Evolutionary conservation across 2,329 filamentous ascomycete genomes (phyloP).

Genomic region (Westerdykella ornata): DNA sequence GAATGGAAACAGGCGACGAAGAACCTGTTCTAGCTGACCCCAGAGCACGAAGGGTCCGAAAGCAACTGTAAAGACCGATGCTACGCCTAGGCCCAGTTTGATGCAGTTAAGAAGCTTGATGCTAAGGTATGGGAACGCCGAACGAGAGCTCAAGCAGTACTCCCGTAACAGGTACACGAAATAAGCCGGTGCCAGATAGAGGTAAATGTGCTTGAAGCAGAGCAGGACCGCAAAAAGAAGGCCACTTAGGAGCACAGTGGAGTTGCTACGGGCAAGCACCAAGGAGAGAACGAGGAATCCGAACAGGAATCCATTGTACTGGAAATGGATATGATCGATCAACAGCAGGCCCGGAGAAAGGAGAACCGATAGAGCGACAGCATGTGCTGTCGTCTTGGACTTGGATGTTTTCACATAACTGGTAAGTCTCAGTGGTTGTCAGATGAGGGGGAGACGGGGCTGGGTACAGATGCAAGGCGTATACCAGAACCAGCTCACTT

Average conservation of each 20-base stretch:
- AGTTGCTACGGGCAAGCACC: conserved; percentile 68
- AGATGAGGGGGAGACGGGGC: background rate
- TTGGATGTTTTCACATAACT: conserved; percentile 72
- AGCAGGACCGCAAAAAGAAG: conserved; percentile 76
- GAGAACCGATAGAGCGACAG: conserved; percentile 79
- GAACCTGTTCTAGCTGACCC: conserved; percentile 76
- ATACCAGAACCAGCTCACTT: conserved; percentile 77
- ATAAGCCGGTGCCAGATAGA: conserved; percentile 92
- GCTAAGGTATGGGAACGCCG: conserved; percentile 58
- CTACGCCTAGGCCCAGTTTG: conserved; percentile 71
- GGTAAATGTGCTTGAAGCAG: conserved; percentile 96
- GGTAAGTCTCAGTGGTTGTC: conserved; percentile 11
- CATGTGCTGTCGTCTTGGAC: conserved; percentile 72
- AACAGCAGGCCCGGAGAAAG: conserved; percentile 90
- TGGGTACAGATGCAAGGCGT: conserved; percentile 67
- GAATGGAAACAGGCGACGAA: conserved; percentile 86
- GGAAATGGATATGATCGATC: conserved; percentile 97
- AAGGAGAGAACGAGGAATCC: conserved; percentile 82
- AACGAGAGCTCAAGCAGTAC: conserved; percentile 77
- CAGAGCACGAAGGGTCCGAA: conserved; percentile 83
- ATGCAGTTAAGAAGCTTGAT: conserved; percentile 72
- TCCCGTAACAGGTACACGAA: conserved; percentile 85
- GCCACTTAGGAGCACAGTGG: conserved; percentile 70
- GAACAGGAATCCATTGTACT: conserved; percentile 97
- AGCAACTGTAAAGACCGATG: conserved; percentile 65